Percentiles rank a stretch among this genome's conserved stretches.
These are phyloP conservation scores for Cladophialophora exuberans DNA, from an alignment of 2,329 filamentous ascomycete genomes.

Conservation along the genomic window DNA sequence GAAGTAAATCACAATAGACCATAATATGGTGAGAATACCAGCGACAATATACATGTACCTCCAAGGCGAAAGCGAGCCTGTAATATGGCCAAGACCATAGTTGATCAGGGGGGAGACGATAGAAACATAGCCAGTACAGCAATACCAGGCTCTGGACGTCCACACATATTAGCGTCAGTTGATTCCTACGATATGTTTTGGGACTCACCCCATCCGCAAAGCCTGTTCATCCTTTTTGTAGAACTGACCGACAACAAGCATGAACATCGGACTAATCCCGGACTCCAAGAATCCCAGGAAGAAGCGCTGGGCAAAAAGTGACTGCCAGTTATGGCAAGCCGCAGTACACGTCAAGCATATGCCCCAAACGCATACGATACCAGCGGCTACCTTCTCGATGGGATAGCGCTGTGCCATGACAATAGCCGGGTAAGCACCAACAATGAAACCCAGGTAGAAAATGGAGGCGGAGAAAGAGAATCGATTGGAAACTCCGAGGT, in stretches of 20 bases:
- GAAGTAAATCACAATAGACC: constrained; percentile 62
- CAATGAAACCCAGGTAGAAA: constrained; percentile 77
- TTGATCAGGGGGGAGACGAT: constrained; percentile 59
- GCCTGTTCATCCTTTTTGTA: constrained; percentile 70
- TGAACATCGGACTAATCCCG: constrained; percentile 68
- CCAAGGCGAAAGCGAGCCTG: constrained; percentile 61
- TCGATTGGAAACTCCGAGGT: constrained; percentile 44
- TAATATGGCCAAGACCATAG: constrained; percentile 69
- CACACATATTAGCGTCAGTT: not conserved
- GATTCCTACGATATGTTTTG: not conserved
- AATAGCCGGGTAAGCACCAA: constrained; percentile 72
- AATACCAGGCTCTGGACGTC: constrained; percentile 18
- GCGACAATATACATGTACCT: constrained; percentile 72
- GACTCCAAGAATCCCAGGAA: constrained; percentile 65
- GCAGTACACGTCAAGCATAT: constrained; percentile 70
- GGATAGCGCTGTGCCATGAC: constrained; percentile 70
- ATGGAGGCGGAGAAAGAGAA: constrained; percentile 40
- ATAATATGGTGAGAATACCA: constrained; percentile 62
- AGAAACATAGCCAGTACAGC: constrained; percentile 48
- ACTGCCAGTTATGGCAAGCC: constrained; percentile 64
- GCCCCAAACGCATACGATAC: constrained; percentile 67
- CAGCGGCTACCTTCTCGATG: constrained; percentile 64
- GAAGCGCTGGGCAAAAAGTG: constrained; percentile 69
- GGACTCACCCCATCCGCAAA: constrained; percentile 56
- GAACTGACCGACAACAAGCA: constrained; percentile 64